These are phyloP conservation scores for Trichosporon coremiiforme DNA, from an alignment of 1,284 basidiomycete genomes.

Conservation along the genomic window DNA sequence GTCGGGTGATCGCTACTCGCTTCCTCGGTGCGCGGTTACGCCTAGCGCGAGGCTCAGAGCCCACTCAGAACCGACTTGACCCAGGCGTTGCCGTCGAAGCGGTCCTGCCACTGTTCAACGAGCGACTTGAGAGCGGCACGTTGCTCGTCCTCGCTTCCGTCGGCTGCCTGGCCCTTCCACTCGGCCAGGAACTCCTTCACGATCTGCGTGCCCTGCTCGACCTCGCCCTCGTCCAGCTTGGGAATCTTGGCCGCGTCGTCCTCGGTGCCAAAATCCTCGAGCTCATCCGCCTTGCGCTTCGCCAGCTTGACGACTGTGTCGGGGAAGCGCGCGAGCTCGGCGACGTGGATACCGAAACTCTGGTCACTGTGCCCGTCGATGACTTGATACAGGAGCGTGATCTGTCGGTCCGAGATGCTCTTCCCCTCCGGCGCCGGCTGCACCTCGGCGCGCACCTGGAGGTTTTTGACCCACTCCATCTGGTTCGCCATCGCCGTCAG, in stretches of 20 bases:
- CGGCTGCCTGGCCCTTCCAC: slow-evolving; percentile 64
- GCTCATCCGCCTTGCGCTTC: slow-evolving; percentile 89
- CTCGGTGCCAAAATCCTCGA: slow-evolving; percentile 79
- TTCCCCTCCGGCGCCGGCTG: slow-evolving; percentile 49
- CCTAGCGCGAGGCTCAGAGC: slow-evolving; percentile 48
- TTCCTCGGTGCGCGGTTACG: background rate
- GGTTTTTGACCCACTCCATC: slow-evolving; percentile 83
- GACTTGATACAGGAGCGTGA: slow-evolving; percentile 93
- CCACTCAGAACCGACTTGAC: slow-evolving; percentile 64
- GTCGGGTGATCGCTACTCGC: background rate
- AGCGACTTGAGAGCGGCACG: slow-evolving; percentile 67
- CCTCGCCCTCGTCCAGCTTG: slow-evolving; percentile 65
- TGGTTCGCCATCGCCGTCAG: slow-evolving; percentile 87
- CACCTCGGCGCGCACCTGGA: slow-evolving; percentile 95
- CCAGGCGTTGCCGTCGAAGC: slow-evolving; percentile 77
- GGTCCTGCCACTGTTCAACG: slow-evolving; percentile 67
- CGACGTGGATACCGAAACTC: slow-evolving; percentile 98
- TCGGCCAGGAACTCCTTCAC: slow-evolving; percentile 75
- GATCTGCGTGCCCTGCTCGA: slow-evolving; percentile 75
- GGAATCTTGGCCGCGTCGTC: slow-evolving; percentile 47
- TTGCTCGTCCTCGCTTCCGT: slow-evolving; percentile 63
- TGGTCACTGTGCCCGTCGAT: slow-evolving; percentile 92
- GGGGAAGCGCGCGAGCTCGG: slow-evolving; percentile 93
- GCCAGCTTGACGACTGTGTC: slow-evolving; percentile 92
- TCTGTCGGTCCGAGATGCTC: slow-evolving; percentile 73